These are phyloP conservation scores for Ogataea glucozyma DNA, from an alignment of 805 yeast species.

Conservation along the genomic window DNA sequence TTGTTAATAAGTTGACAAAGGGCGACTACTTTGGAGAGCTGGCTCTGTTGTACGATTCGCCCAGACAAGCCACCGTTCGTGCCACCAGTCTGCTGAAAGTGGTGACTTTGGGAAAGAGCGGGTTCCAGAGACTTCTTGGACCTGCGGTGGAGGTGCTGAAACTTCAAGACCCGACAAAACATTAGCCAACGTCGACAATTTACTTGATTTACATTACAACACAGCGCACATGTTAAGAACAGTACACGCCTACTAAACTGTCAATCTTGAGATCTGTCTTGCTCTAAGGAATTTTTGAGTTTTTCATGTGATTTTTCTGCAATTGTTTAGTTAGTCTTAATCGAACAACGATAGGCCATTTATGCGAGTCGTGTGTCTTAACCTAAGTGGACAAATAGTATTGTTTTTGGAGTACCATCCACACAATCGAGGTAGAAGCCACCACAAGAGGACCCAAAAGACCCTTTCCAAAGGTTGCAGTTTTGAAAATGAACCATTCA, in stretches of 20 bases:
- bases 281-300: no score
- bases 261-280: no score
- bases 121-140: slow-evolving; percentile 91
- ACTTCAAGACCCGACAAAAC: slow-evolving; percentile 76
- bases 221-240: no score
- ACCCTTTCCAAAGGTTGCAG: slow-evolving; percentile 85
- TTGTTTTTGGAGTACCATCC: slow-evolving; percentile 79
- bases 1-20: slow-evolving; percentile 58
- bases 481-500: slow-evolving; percentile 79
- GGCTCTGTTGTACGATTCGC: slow-evolving; percentile 86
- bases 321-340: no score
- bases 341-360: no score
- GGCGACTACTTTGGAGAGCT: slow-evolving; percentile 98
- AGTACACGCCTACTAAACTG: no score
- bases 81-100: slow-evolving; percentile 77
- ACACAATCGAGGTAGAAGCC: slow-evolving; percentile 64
- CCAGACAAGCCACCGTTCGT: slow-evolving; percentile 90
- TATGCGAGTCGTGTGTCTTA: slow-evolving; percentile 1
- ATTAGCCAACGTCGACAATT: no score
- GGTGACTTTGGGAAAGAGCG: slow-evolving; percentile 89
- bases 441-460: slow-evolving; percentile 87
- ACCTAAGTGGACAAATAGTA: slow-evolving; percentile 45
- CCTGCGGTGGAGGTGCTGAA: slow-evolving; percentile 90
- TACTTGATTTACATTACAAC: no score
- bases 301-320: no score